Base-by-base conservation (phyloP, 495 filamentous ascomycete genomes). In the Aspergillus diversus region DNA sequence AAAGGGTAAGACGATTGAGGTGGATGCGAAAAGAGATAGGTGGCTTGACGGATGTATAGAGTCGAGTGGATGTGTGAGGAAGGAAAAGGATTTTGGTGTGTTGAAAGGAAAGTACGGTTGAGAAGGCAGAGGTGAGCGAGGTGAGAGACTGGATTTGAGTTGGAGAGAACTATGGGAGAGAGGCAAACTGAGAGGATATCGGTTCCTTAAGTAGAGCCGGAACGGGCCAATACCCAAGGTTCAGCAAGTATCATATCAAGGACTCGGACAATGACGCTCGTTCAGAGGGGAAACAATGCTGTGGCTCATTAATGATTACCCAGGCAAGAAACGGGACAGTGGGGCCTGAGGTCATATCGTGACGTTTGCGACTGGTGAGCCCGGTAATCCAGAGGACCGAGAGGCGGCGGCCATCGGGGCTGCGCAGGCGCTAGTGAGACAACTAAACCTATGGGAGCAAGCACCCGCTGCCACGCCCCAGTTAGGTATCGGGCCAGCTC, bases 341-440 rank as follows among this genome's bases (percentile, higher is more conserved):
- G 57, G 63, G 66, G 61, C 47, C 62, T 67, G 67, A 65, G 67
- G 64, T 70, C 67, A 70, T 70, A 57, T 61, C 59, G 67, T 66
- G 67, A 64, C 61, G 67, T 65, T 54, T 51, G 59, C 58, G 51
- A 67, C 62, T 60, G 66, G 33, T n/a, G 7, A 47, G 43, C 21
- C 57, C 47, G 39, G 48, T 42, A 33, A 46, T 55, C 35, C 17
- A 13, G 13, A 39, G 35, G 17, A 57, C 57, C 52, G 61, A 58
- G 27, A 59, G 54, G 46, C 64, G 64, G 54, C 55, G 60, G 60
- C 39, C 49, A 49, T 59, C 59, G 60, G 64, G 64, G 49, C 64
- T 63, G 43, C 51, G 37, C 64, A 60, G 31, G 49, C 39, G 21
- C 46, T 33, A 63, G 42, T 49, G n/a, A 39, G 34, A 39, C 54